Conservation (phyloP, 345 rosid species). For the Salix udensis region DNA sequence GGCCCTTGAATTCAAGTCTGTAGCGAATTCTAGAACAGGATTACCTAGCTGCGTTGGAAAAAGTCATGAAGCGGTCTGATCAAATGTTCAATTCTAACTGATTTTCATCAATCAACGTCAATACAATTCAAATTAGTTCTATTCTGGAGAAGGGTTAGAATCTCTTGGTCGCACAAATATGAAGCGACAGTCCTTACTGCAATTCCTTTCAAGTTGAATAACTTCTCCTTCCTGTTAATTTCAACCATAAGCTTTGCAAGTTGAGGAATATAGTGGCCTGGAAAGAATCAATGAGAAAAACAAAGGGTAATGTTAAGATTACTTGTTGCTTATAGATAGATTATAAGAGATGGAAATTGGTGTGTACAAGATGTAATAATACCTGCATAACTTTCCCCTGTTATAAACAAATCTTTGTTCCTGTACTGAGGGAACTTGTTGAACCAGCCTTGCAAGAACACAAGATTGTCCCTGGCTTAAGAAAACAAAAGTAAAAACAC, state of each 20-base stretch:
- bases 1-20: conserved; percentile 89
- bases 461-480: conserved; percentile 87
- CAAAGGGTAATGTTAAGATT: background rate
- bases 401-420: conserved; percentile 71
- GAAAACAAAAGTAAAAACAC: conserved; percentile 29
- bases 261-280: conserved; percentile 94
- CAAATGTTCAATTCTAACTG: background rate
- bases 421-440: conserved; percentile 78
- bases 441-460: conserved; percentile 84
- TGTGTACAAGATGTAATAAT: conserved; percentile 4
- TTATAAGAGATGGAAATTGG: background rate
- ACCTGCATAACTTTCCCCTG: conserved; percentile 99
- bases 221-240: conserved; percentile 57
- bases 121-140: background rate
- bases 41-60: conserved; percentile 65
- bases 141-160: background rate
- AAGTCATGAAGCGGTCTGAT: background rate
- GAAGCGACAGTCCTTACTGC: conserved; percentile 52
- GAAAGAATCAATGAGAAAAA: background rate
- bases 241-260: conserved; percentile 76
- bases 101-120: background rate
- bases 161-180: background rate
- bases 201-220: conserved; percentile 81
- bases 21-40: conserved; percentile 81
- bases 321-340: background rate